Base-by-base conservation (phyloP, 495 filamentous ascomycete species). In the Umbilicaria muhlenbergii region DNA sequence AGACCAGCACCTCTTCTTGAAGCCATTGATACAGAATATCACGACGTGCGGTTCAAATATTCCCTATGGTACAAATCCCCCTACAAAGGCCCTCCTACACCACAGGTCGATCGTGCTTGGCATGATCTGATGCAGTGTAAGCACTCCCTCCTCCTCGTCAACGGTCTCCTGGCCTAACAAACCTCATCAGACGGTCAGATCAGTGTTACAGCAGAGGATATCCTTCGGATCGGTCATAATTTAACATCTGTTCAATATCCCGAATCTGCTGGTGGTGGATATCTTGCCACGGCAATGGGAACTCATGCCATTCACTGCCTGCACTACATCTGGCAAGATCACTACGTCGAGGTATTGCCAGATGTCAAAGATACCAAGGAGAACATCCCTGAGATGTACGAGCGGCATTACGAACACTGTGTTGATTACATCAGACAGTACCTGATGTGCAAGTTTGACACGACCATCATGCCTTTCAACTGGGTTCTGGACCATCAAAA, bases 401-500 rank as follows among this genome's bases (percentile, higher is more conserved):
- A 60, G 32, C 50, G 42, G 10, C 52, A 56, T 37, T 59, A 46
- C 41, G 51, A 58, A 32, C 54, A 61, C 47, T 59, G 58, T 36
- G 45, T 59, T 6, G 56, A 58, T 31, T 60, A 59, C 37, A 55
- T 59, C 24, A 18, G 58, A n/a, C 57, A 61, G 44, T 44, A 40
- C 31, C 19, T 59, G 8, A 61, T 59, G 58, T 61, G 58, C 39
- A 33, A 58, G 1, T 59, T 56, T 28, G 57, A 58, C 31, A 55
- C 50, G 2, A 44, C 38, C 8, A 41, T 59, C 14, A 41, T 58
- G 2, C 39, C 57, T 0, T 51, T 44, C 12, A 44, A 51, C 31
- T 59, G 57, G 57, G 57, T 58, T 19, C 38, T 45, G 2, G 34
- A 51, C 32, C 49, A 55, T 39, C 50, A 55, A 32, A 55, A 51